phyloP scores from a whole-genome alignment of 2,329 filamentous ascomycete genomes.

The Colletotrichum graminicola region DNA sequence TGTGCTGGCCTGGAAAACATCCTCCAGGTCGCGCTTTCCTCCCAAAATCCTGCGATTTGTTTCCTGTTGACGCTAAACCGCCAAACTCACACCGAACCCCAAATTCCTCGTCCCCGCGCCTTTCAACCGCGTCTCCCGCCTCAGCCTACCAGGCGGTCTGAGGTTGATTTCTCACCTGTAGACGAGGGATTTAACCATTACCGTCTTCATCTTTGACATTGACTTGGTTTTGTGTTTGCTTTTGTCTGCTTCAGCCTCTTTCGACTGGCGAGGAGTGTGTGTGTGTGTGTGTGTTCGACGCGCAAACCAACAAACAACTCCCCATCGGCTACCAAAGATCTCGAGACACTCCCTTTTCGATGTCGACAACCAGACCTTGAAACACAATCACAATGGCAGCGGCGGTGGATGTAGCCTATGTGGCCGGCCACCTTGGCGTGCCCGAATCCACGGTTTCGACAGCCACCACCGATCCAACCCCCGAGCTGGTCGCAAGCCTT shows the following conservation, averaged over 20 bases:
- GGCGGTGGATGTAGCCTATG: constrained; percentile 76
- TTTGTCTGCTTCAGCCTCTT: constrained; percentile 1
- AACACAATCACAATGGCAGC: constrained; percentile 54
- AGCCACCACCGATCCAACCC: constrained; percentile 76
- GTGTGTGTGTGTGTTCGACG: constrained; percentile 1
- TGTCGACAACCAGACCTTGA: constrained; percentile 31
- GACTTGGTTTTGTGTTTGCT: neutral
- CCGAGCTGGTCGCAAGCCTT: constrained; percentile 81
- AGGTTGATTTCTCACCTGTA: neutral
- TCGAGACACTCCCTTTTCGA: constrained; percentile 8
- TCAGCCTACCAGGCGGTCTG: neutral
- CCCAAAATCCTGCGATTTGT: constrained; percentile 36
- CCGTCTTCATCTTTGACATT: neutral
- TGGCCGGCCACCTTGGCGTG: constrained; percentile 78
- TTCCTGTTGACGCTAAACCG: constrained; percentile 20
- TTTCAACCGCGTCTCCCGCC: constrained; percentile 1
- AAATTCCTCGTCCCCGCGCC: constrained; percentile 4
- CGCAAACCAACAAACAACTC: constrained; percentile 26
- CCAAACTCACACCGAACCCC: neutral
- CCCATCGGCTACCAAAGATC: neutral
- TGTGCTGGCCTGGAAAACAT: constrained; percentile 31
- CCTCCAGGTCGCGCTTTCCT: constrained; percentile 25
- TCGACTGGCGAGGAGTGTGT: constrained; percentile 7
- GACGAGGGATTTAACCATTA: neutral
- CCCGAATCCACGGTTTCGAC: constrained; percentile 73